A percentile compares a stretch with the other conserved stretches of the same genome.
These are phyloP conservation scores for Raffaelea albimanens DNA, from an alignment of 2,329 filamentous ascomycete genomes.

Conservation along the genomic window DNA sequence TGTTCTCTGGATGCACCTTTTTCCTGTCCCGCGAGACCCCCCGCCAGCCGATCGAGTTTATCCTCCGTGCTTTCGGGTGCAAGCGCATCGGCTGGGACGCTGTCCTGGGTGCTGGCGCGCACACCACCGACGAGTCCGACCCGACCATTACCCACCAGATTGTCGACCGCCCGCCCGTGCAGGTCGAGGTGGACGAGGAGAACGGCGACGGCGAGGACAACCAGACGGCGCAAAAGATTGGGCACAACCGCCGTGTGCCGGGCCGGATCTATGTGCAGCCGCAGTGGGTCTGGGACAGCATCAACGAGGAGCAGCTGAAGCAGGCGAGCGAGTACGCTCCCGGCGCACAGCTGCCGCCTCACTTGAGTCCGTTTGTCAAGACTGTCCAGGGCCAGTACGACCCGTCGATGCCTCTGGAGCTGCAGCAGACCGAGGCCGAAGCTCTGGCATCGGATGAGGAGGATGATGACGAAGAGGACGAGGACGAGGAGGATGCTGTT, in stretches of 20 bases:
- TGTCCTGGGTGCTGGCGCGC: constrained; percentile 83
- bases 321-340: constrained; percentile 82
- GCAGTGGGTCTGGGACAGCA: constrained; percentile 96
- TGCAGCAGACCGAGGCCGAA: constrained; percentile 82
- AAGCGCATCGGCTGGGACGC: constrained; percentile 93
- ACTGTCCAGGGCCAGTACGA: constrained; percentile 81
- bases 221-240: constrained; percentile 51
- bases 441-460: constrained; percentile 57
- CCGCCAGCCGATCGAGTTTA: constrained; percentile 80
- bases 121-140: constrained; percentile 81
- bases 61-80: constrained; percentile 89
- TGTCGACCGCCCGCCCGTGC: constrained; percentile 76
- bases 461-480: constrained; percentile 34
- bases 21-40: constrained; percentile 92
- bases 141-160: constrained; percentile 91
- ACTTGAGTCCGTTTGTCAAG: constrained; percentile 94
- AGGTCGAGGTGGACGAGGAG: constrained; percentile 42
- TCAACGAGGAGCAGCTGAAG: constrained; percentile 86
- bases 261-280: constrained; percentile 90
- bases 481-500: constrained; percentile 29
- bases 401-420: constrained; percentile 73
- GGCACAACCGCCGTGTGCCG: constrained; percentile 65
- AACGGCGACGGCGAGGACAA: constrained; percentile 38
- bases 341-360: constrained; percentile 80
- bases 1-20: constrained; percentile 85